Evolutionary conservation across 208 protist genomes (phyloP).

Genomic region (Leishmania major): DNA sequence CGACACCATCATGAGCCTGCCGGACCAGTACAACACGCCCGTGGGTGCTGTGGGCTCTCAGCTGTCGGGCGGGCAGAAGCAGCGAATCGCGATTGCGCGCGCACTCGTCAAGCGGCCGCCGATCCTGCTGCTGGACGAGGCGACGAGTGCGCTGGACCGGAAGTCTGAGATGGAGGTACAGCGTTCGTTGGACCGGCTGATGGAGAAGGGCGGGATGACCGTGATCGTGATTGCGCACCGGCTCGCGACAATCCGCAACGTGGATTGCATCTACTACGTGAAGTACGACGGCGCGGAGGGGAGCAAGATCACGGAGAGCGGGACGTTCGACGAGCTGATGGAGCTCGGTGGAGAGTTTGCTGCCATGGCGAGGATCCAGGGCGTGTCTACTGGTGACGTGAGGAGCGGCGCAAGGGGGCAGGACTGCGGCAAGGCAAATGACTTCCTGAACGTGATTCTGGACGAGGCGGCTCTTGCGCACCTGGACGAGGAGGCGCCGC

Average conservation of each 20-base stretch:
- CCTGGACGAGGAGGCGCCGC: slow-evolving; percentile 51
- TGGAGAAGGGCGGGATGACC: slow-evolving; percentile 64
- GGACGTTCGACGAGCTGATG: slow-evolving; percentile 70
- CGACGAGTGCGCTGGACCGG: slow-evolving; percentile 85
- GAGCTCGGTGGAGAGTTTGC: slow-evolving; percentile 51
- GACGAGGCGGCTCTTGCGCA: slow-evolving; percentile 46
- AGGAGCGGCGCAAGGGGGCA: slow-evolving; percentile 7
- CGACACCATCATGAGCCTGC: slow-evolving; percentile 79
- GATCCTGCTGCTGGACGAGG: slow-evolving; percentile 88
- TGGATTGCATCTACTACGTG: slow-evolving; percentile 89
- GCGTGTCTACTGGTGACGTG: slow-evolving; percentile 3
- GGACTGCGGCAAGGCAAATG: not conserved
- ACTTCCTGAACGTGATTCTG: slow-evolving; percentile 37
- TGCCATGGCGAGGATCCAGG: slow-evolving; percentile 72
- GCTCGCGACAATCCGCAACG: slow-evolving; percentile 85
- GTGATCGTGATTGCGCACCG: slow-evolving; percentile 91
- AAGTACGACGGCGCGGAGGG: slow-evolving; percentile 58
- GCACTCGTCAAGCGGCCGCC: slow-evolving; percentile 70
- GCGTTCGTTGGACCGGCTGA: slow-evolving; percentile 65
- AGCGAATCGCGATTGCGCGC: slow-evolving; percentile 87
- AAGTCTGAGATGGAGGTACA: slow-evolving; percentile 89
- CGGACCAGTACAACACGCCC: slow-evolving; percentile 78
- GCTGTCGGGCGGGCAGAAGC: slow-evolving; percentile 89
- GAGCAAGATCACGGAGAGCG: slow-evolving; percentile 56
- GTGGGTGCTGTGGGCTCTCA: slow-evolving; percentile 81